phyloP scores from a whole-genome alignment of 176 grass and related monocot species.

The Puccinellia tenuiflora region DNA sequence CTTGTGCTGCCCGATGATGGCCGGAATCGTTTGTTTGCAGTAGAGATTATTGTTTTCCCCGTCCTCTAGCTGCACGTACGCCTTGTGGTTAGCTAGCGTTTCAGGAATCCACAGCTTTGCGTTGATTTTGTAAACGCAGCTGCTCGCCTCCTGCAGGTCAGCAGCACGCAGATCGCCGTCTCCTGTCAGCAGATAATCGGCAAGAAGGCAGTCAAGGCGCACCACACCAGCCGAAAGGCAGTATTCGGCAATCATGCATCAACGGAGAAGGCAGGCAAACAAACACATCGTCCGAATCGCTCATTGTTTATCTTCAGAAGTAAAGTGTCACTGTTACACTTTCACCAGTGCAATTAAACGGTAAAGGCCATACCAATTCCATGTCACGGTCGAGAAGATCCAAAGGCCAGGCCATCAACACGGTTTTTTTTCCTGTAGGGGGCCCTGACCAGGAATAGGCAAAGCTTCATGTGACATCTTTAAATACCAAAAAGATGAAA shows the following conservation, averaged over 20 bases:
- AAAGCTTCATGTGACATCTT: constrained; percentile 45
- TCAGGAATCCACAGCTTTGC: constrained; percentile 18
- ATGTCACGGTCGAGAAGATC: constrained; percentile 20
- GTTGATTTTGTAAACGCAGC: constrained; percentile 28
- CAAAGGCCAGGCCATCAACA: constrained; percentile 34
- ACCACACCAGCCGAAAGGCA: not conserved
- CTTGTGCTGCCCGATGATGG: constrained; percentile 34
- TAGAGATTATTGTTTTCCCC: not conserved
- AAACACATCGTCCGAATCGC: not conserved
- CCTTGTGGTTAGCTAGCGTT: not conserved
- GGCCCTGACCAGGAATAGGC: constrained; percentile 9
- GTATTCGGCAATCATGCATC: constrained; percentile 17
- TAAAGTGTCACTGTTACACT: not conserved
- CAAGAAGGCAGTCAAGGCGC: not conserved
- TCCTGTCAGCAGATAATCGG: not conserved
- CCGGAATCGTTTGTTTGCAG: not conserved
- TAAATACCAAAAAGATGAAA: constrained; percentile 31
- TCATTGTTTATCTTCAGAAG: not conserved
- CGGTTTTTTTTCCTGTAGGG: not conserved
- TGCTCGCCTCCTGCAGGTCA: not conserved
- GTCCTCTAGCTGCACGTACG: constrained; percentile 8
- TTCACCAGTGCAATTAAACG: constrained; percentile 9
- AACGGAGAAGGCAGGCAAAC: not conserved
- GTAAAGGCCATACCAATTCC: constrained; percentile 13
- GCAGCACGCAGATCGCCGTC: constrained; percentile 14